Conservation (phyloP, 768 basidiomycete genomes). For the Russula sp. region DNA sequence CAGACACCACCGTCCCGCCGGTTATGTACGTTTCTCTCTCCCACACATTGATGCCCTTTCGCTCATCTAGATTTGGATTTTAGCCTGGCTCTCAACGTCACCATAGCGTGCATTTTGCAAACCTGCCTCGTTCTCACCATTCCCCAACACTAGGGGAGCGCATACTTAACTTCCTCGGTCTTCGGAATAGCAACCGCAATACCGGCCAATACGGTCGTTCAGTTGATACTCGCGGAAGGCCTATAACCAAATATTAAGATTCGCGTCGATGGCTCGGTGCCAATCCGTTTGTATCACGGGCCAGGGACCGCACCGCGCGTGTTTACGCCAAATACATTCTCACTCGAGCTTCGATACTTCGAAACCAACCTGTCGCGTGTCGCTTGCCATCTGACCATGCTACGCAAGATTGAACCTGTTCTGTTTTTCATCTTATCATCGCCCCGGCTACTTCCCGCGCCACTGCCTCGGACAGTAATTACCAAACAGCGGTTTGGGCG, state of each 20-base stretch:
- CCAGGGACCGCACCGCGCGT: conserved; percentile 12
- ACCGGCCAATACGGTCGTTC: conserved; percentile 47
- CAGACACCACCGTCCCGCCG: conserved; percentile 9
- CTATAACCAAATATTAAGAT: conserved; percentile 9
- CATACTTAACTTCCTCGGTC: conserved; percentile 36
- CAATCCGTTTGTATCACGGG: conserved; percentile 10
- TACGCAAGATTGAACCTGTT: conserved; percentile 1
- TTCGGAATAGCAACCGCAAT: conserved; percentile 26
- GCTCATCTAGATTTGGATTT: background rate
- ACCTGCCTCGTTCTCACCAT: background rate
- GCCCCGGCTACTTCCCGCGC: conserved; percentile 7
- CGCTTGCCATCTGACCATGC: conserved; percentile 9
- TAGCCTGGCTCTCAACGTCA: background rate
- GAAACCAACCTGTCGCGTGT: conserved; percentile 16
- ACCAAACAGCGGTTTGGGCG: conserved; percentile 10
- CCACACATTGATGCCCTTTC: too few species aligned
- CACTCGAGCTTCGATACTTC: conserved; percentile 17
- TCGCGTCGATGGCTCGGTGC: conserved; percentile 3
- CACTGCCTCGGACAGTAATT: conserved; percentile 1
- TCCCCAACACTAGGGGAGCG: conserved; percentile 34
- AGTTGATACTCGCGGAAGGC: conserved; percentile 8
- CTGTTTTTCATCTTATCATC: conserved; percentile 12
- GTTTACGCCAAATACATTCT: conserved; percentile 18
- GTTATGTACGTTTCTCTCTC: conserved; percentile 17
- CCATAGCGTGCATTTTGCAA: conserved; percentile 10